Evolutionary conservation across 768 basidiomycete species (phyloP), one percentile per base, ranked within the genome.

Genomic region (Lentinula sp.): DNA sequence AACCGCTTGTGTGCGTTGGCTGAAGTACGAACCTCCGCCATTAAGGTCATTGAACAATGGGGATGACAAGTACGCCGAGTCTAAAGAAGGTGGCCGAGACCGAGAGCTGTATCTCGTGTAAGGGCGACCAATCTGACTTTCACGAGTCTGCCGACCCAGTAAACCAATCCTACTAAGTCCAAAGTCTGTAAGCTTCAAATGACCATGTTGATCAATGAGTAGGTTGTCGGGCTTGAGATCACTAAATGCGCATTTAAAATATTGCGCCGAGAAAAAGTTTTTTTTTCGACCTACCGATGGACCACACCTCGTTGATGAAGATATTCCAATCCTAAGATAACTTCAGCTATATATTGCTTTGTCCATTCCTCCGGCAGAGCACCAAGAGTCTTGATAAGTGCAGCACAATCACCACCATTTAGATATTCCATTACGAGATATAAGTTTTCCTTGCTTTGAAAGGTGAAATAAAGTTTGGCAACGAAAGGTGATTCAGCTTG

Each of bases 401-500:
- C 93, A 9, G 95, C 97, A 67, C 97, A 98, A 69, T 99, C 97
- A 6, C 97, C 97, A 39, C 96, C 96, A 65, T 97, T 97, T 36
- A 99, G 84, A 72, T 99, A 99, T 72, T 99, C 97, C 97, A 99
- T 99, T 56, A 99, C 97, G 55, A 99, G 83, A 73, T 98, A 99
- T 60, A 98, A 76, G 71, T 98, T 98, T 32, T 99, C 97, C 79
- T 96, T 98, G 85, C 92, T 96, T 76, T 98, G 97, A 79, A 99
- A 99, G 16, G 97, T 98, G 76, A 95, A 99, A 77, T 90, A 99
- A 37, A 99, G 79, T 74, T 97, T 97, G 53, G 94, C 94, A 54
- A 98, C 97, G 69, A 98, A 96, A 15, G 97, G 96, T 8, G 95
- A 97, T 73, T 97, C 95, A 1, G 96, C 91, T 73, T 98, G 96